phyloP scores from a whole-genome alignment of 2,329 filamentous ascomycete species.

The Sphaerulina vaccinii region DNA sequence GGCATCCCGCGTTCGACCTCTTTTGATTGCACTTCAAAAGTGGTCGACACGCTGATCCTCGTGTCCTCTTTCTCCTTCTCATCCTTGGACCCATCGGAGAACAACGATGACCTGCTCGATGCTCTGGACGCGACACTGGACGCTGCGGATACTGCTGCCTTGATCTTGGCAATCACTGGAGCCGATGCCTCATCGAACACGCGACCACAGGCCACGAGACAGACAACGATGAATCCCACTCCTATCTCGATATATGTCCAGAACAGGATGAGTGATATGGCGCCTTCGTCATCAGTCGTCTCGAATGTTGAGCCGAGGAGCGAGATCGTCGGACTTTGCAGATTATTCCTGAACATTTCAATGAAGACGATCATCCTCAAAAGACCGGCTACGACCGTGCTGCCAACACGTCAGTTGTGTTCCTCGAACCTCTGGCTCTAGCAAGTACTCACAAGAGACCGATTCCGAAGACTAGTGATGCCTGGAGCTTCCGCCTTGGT shows the following conservation, averaged over 20 bases:
- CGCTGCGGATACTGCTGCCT: slow-evolving; percentile 3
- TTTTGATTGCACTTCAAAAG: slow-evolving; percentile 11
- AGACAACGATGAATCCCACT: slow-evolving; percentile 20
- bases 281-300: slow-evolving; percentile 13
- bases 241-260: slow-evolving; percentile 21
- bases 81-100: slow-evolving; percentile 8
- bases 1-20: slow-evolving; percentile 11
- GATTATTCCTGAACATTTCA: slow-evolving; percentile 10
- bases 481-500: slow-evolving; percentile 14
- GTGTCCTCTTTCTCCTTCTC: slow-evolving; percentile 9
- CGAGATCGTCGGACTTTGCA: slow-evolving; percentile 4
- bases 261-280: slow-evolving; percentile 13
- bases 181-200: slow-evolving; percentile 17
- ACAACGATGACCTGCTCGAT: slow-evolving; percentile 15
- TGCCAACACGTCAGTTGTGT: not conserved
- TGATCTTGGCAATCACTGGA: slow-evolving; percentile 14
- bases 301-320: slow-evolving; percentile 11
- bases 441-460: slow-evolving; percentile 16
- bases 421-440: not conserved
- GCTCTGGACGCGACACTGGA: slow-evolving; percentile 13
- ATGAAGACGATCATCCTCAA: slow-evolving; percentile 18
- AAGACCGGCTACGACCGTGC: slow-evolving; percentile 17
- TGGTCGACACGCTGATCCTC: slow-evolving; percentile 12
- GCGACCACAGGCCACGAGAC: slow-evolving; percentile 14
- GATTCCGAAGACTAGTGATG: slow-evolving; percentile 15